Evolutionary conservation across 2,329 filamentous ascomycete genomes (phyloP).

Genomic region (Diaporthe ampelina): DNA sequence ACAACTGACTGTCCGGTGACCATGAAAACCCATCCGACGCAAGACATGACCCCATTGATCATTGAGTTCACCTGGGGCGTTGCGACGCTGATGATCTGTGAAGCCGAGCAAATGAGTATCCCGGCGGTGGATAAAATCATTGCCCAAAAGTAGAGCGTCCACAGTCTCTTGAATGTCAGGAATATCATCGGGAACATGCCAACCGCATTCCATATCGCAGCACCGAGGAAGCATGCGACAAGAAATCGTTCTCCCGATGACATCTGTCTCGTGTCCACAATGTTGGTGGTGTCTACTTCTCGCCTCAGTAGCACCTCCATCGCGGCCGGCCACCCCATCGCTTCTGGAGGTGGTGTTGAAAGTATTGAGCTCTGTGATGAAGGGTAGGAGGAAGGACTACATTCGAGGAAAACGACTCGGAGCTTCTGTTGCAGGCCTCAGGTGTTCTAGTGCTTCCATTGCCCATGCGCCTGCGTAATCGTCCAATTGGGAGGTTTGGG

Average conservation of each 20-base stretch:
- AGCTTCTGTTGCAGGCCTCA: slow-evolving; percentile 5
- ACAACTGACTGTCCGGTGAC: slow-evolving; percentile 69
- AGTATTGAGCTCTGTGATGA: not conserved
- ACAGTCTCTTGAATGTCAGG: slow-evolving; percentile 32
- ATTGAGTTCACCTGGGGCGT: not conserved
- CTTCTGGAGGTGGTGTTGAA: not conserved
- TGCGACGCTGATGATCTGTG: slow-evolving; percentile 18
- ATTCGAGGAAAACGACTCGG: not conserved
- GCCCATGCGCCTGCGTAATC: not conserved
- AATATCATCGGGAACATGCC: slow-evolving; percentile 30
- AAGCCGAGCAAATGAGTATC: slow-evolving; percentile 22
- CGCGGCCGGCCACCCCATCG: not conserved
- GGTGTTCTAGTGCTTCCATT: not conserved
- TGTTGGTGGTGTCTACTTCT: slow-evolving; percentile 27
- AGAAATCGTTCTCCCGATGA: slow-evolving; percentile 22
- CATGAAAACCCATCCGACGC: slow-evolving; percentile 66
- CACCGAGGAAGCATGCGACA: slow-evolving; percentile 31
- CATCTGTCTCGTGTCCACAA: slow-evolving; percentile 26
- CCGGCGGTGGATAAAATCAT: slow-evolving; percentile 23
- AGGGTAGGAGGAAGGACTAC: not conserved
- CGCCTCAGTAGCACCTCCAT: slow-evolving; percentile 25
- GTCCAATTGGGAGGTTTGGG: not conserved
- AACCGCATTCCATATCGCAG: slow-evolving; percentile 23
- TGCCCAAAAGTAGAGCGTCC: slow-evolving; percentile 32
- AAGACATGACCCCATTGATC: not conserved